Evolutionary conservation across 768 basidiomycete genomes (phyloP), one percentile per base, ranked within the genome.

Genomic region (Russula virescens): DNA sequence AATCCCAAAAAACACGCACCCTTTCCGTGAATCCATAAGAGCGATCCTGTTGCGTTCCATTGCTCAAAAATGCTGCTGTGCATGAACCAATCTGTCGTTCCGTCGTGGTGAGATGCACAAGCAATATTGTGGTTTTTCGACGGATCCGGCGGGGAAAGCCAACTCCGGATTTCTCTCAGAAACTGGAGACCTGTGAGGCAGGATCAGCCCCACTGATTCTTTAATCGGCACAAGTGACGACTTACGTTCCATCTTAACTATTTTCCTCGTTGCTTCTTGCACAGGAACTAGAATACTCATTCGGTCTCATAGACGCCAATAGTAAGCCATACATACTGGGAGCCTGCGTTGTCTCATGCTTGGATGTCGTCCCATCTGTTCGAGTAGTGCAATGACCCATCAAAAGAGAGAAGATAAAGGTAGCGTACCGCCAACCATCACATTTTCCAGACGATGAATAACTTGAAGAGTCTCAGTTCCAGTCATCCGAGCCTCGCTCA

Each of bases 11-110:
- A n/a, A n/a, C n/a, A 16, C 51, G 9, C 42, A 63, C 58, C 48
- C 19, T 59, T 63, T 1, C 62, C 62, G 4, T 59, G 62, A 0
- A 63, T 48, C 62, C 62, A 63, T 7, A 58, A 45, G 2, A 60
- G 19, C 1, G n/a, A 43, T 14, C 48, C 54, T 6, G 5, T 45
- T 16, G 48, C 0, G 2, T 50, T 62, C 61, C 61, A 62, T 31
- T 42, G 16, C 1, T 13, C 35, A 4, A 62, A 45, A 6, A 13
- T 4, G 3, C n/a, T 6, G 7, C 48, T 45, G 3, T 31, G 6
- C 21, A 55, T 31, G 43, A 55, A 55, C 55, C 42, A 55, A 5
- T 2, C 18, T 21, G 26, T 26, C 0, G 55, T 55, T 19, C 14
- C 55, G 1, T 19, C 21, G 10, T 55, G 40, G 26, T 26, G 55